Percentiles rank a stretch among this genome's conserved stretches.
These are phyloP conservation scores for Waltergamsia citrina DNA, from an alignment of 2,329 filamentous ascomycete species.

Conservation along the genomic window DNA sequence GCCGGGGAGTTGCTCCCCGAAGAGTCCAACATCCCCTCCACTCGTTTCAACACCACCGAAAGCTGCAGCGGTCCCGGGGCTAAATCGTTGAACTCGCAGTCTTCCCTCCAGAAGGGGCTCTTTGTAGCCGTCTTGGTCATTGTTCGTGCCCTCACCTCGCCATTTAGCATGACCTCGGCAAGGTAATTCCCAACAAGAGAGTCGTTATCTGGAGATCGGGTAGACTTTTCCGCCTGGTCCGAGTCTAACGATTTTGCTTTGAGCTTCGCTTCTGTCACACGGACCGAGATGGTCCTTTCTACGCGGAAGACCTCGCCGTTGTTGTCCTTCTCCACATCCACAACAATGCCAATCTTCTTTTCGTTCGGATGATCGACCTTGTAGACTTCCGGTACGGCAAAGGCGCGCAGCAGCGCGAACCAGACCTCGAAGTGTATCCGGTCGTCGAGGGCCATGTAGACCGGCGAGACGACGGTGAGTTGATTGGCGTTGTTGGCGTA, in stretches of 20 bases:
- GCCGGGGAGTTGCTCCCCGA: constrained; percentile 29
- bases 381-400: constrained; percentile 87
- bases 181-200: constrained; percentile 58
- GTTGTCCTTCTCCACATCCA: constrained; percentile 26
- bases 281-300: constrained; percentile 49
- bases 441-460: constrained; percentile 81
- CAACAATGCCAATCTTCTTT: constrained; percentile 31
- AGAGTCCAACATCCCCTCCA: constrained; percentile 39
- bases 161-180: constrained; percentile 70
- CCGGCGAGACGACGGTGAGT: constrained; percentile 71
- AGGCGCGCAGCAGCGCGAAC: constrained; percentile 86
- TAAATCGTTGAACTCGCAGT: constrained; percentile 67
- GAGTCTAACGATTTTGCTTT: constrained; percentile 23
- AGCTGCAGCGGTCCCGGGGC: constrained; percentile 60
- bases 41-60: constrained; percentile 62
- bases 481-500: constrained; percentile 69
- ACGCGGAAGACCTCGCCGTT: constrained; percentile 47
- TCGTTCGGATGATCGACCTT: constrained; percentile 41
- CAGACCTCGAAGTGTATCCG: constrained; percentile 93
- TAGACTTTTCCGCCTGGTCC: constrained; percentile 8
- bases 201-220: too few species aligned
- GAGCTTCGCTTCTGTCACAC: constrained; percentile 54
- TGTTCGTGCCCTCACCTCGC: constrained; percentile 68
- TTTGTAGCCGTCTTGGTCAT: constrained; percentile 61
- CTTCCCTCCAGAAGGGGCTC: constrained; percentile 76